Evolutionary conservation across 495 filamentous ascomycete species (phyloP).

Genomic region (Neurospora sp.): DNA sequence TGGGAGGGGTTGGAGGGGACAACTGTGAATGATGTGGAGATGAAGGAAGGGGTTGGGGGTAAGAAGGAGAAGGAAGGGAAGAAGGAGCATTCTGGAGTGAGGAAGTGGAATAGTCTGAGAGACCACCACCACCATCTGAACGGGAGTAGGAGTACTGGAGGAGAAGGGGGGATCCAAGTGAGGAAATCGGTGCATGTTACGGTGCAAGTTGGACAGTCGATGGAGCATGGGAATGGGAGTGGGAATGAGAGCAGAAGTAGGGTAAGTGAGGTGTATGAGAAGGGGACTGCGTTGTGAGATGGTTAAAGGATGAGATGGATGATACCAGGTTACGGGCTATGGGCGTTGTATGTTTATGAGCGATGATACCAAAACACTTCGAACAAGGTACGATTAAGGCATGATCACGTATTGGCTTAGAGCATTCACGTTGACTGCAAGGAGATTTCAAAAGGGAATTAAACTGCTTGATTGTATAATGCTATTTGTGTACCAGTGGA

Average conservation of each 20-base stretch:
- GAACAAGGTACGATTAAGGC: neutral
- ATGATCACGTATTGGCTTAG: neutral
- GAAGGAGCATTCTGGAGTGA: neutral
- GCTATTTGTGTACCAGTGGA: neutral
- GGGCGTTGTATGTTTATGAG: neutral
- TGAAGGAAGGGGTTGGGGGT: conserved; percentile 6
- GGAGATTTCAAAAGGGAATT: neutral
- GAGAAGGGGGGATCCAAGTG: neutral
- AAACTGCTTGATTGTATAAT: neutral
- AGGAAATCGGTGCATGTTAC: neutral
- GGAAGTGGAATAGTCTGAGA: neutral
- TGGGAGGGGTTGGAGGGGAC: neutral
- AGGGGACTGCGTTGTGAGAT: neutral
- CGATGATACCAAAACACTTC: neutral
- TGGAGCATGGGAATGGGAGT: neutral
- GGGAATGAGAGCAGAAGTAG: neutral
- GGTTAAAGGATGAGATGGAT: neutral
- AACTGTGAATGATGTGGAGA: conserved; percentile 13
- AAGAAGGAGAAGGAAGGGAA: neutral
- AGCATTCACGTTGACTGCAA: neutral
- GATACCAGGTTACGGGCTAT: neutral
- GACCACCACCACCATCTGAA: neutral
- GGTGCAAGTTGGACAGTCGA: neutral
- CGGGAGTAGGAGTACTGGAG: neutral
- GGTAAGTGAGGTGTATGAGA: neutral